A percentile compares a stretch with the other conserved stretches of the same genome.
These are phyloP conservation scores for Juglanconis juglandina DNA, from an alignment of 2,329 filamentous ascomycete species.

Conservation along the genomic window DNA sequence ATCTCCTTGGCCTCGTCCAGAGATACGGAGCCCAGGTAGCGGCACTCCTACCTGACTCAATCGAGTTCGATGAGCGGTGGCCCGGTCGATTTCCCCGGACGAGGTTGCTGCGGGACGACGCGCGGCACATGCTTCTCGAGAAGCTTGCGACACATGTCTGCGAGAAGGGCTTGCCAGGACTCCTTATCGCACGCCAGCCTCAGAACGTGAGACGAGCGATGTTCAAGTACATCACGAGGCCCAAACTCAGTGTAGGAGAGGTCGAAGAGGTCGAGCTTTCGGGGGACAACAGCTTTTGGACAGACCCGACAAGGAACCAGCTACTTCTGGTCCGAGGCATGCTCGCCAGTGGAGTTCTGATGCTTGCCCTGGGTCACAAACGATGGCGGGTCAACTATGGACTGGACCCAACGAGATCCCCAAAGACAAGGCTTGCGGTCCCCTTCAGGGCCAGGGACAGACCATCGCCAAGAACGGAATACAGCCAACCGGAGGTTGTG, in stretches of 20 bases:
- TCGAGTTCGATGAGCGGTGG: too few species aligned
- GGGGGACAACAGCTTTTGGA: slow-evolving; percentile 33
- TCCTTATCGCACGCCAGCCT: too few species aligned
- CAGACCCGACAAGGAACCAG: slow-evolving; percentile 26
- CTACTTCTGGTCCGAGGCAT: slow-evolving; percentile 54
- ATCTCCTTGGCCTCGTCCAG: slow-evolving; percentile 44
- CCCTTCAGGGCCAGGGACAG: slow-evolving; percentile 59
- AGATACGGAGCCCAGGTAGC: too few species aligned
- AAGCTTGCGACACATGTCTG: too few species aligned
- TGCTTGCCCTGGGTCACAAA: slow-evolving; percentile 52
- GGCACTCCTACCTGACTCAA: too few species aligned
- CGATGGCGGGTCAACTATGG: slow-evolving; percentile 67
- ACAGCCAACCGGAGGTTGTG: slow-evolving; percentile 58
- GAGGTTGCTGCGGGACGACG: too few species aligned
- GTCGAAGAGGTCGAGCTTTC: slow-evolving; percentile 32
- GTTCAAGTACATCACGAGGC: slow-evolving; percentile 37
- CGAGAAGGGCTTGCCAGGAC: too few species aligned
- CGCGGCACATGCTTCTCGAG: too few species aligned
- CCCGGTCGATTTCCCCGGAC: too few species aligned
- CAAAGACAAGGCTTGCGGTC: slow-evolving; percentile 48
- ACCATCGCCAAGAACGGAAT: slow-evolving; percentile 54
- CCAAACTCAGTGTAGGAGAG: slow-evolving; percentile 26
- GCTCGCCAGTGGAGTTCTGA: slow-evolving; percentile 51
- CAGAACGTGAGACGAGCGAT: too few species aligned
- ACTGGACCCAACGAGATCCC: slow-evolving; percentile 39